phyloP scores from a whole-genome alignment of 2,329 filamentous ascomycete species.

The Tolypocladium capitatum region DNA sequence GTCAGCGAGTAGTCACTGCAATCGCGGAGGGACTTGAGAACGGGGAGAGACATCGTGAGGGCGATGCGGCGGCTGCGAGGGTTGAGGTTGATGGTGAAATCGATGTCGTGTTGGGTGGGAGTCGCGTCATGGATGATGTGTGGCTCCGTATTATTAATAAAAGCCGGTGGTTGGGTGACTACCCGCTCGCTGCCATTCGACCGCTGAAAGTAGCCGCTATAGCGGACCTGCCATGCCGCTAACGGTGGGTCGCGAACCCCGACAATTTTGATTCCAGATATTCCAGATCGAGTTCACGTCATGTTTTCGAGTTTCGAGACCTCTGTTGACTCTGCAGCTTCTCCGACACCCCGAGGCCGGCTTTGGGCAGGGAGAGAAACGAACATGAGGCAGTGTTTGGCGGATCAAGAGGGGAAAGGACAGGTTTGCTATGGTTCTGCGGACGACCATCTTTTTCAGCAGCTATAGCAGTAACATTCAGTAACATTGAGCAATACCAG shows the following conservation, averaged over 20 bases:
- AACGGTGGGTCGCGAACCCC: neutral
- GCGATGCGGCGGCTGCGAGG: neutral
- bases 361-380: neutral
- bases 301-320: neutral
- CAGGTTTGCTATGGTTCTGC: neutral
- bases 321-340: neutral
- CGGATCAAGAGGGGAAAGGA: neutral
- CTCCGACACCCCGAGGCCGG: neutral
- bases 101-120: neutral
- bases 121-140: neutral
- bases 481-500: too few relatives aligned
- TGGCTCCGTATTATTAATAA: too few relatives aligned
- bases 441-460: too few relatives aligned
- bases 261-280: neutral
- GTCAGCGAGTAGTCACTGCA: slow-evolving; percentile 65
- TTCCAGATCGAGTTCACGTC: neutral
- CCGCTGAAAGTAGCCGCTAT: neutral
- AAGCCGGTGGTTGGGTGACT: too few relatives aligned
- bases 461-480: too few relatives aligned
- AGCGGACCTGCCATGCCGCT: neutral
- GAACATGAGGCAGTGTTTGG: neutral
- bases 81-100: neutral
- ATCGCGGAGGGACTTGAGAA: slow-evolving; percentile 56
- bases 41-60: slow-evolving; percentile 36
- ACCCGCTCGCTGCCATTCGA: too few relatives aligned